A percentile compares a stretch with the other conserved stretches of the same genome.
Evolutionary conservation across 306 rosid species (phyloP).

Genomic region (Corylus avellana): DNA sequence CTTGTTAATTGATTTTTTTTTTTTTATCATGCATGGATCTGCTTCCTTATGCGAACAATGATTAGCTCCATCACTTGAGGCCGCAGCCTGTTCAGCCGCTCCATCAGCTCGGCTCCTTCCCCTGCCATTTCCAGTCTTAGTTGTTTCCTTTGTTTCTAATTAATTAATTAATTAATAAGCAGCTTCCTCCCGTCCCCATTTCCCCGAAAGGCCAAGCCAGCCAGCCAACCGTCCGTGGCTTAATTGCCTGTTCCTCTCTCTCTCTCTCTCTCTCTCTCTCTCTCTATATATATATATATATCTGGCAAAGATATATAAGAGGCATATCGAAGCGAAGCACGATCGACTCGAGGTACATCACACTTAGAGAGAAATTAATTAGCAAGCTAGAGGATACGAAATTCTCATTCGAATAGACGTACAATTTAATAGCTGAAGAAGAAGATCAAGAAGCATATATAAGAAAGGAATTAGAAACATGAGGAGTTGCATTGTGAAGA

Average conservation of each 20-base stretch:
- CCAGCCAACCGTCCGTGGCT: not conserved
- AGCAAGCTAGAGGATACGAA: not conserved
- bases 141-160: no score
- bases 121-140: not conserved
- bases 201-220: not conserved
- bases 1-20: not conserved
- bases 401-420: not conserved
- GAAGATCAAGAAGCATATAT: not conserved
- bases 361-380: not conserved
- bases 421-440: not conserved
- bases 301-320: not conserved
- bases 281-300: not conserved
- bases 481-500: constrained; percentile 4
- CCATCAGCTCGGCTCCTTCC: constrained; percentile 7
- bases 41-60: not conserved
- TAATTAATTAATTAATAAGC: no score
- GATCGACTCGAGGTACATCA: not conserved
- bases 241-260: not conserved
- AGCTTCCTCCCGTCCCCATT: not conserved
- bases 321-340: not conserved
- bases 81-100: not conserved
- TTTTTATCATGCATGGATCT: not conserved
- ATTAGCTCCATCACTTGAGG: not conserved
- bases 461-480: not conserved
- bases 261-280: not conserved